Evolutionary conservation across 805 yeast species (phyloP).

Genomic region (Ogataea siamensis): DNA sequence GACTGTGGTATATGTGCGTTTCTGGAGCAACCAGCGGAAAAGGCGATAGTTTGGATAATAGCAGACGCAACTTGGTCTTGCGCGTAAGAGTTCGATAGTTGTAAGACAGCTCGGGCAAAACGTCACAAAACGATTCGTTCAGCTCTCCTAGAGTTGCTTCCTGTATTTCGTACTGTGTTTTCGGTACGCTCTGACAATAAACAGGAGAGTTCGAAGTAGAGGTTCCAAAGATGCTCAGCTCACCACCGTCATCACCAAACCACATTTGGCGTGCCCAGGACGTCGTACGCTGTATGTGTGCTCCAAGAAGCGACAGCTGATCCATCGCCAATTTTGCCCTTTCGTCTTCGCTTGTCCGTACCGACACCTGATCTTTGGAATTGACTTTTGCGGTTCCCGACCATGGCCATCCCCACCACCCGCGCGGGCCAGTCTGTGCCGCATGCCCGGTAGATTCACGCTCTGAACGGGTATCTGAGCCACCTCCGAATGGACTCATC

Average conservation of each 20-base stretch:
- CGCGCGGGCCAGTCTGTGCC: background rate
- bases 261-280: slow-evolving; percentile 32
- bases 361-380: slow-evolving; percentile 3
- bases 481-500: slow-evolving; percentile 9
- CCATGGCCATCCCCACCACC: slow-evolving; percentile 15
- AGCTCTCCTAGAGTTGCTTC: slow-evolving; percentile 20
- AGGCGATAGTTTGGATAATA: slow-evolving; percentile 21
- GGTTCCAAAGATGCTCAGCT: slow-evolving; percentile 32
- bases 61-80: slow-evolving; percentile 27
- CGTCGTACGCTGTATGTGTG: slow-evolving; percentile 19
- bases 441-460: background rate
- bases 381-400: background rate
- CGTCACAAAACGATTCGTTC: slow-evolving; percentile 13
- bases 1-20: slow-evolving; percentile 31
- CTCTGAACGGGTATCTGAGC: background rate
- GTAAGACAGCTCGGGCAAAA: slow-evolving; percentile 28
- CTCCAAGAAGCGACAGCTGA: slow-evolving; percentile 23
- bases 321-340: slow-evolving; percentile 25
- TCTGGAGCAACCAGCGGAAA: slow-evolving; percentile 26
- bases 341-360: slow-evolving; percentile 18
- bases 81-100: slow-evolving; percentile 29
- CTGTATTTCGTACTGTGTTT: slow-evolving; percentile 29
- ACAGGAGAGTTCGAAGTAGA: slow-evolving; percentile 30
- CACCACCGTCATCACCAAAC: slow-evolving; percentile 18
- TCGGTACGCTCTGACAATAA: slow-evolving; percentile 25